Evolutionary conservation across 2,329 filamentous ascomycete genomes (phyloP), one percentile per base, ranked within the genome.

Genomic region (Aureobasidium sp.): DNA sequence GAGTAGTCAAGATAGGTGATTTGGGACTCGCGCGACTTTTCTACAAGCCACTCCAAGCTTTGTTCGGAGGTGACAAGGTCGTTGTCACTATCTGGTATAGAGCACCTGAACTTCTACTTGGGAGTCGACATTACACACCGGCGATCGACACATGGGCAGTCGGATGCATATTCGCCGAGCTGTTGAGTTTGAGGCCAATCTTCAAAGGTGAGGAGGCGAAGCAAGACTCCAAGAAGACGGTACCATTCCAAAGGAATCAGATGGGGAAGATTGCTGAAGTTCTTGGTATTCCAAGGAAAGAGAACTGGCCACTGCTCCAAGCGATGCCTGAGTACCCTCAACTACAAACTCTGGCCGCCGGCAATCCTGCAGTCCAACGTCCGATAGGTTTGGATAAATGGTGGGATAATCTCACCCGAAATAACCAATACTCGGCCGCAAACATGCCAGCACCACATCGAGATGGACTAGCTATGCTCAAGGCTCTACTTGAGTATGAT

Each of bases 51-150:
- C 79, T 97, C 0, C 91, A 96, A 69, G 90, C 90, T 0, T 83
- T 99, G 1, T 99, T 94, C 74, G 89, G 86, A 21, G 94, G 94
- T 58, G 94, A 99, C 69, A 99, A 99, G 73, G 94, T 99, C 2
- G 94, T 99, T 58, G 94, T 99, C 15, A 99, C 94, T 0, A 99
- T 99, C 65, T 99, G 94, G 94, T 99, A 99, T 70, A 89, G 94
- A 27, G 94, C 94, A 0, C 94, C 94, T 0, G 94, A 99, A 74
- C 81, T 99, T 4, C 84, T 99, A 1, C 84, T 99, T 3, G 94
- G 94, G 2, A 91, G 88, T 54, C 84, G 90, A n/a, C 94, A 99
- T 74, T 99, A 99, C 76, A 97, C 94, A 0, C 92, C 94, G 0
- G 93, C 94, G 27, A 91, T 99, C 66, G 94, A 99, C 73, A 86